phyloP scores from a whole-genome alignment of 768 basidiomycete species.

The Inosperma sp. region DNA sequence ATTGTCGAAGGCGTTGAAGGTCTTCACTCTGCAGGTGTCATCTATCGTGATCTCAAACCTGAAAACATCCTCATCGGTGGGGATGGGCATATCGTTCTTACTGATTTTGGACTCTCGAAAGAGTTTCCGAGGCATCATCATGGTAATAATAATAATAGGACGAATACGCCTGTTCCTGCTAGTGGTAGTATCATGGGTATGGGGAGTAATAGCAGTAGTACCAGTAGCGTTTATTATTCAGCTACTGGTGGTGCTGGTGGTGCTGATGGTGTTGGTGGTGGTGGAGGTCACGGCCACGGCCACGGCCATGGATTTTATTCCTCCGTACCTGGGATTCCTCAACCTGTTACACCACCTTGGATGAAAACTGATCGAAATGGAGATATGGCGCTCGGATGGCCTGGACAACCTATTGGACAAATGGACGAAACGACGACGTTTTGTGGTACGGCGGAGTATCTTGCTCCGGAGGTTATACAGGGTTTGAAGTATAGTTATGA shows the following conservation, averaged over 20 bases:
- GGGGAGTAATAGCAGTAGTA: no score
- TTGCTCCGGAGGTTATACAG: constrained; percentile 95
- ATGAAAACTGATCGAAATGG: constrained; percentile 61
- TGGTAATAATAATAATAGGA: constrained; percentile 43
- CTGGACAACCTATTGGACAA: constrained; percentile 43
- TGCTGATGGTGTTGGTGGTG: constrained; percentile 17
- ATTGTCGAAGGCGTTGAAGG: constrained; percentile 97
- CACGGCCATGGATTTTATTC: constrained; percentile 42
- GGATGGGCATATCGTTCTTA: constrained; percentile 94
- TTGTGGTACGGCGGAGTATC: constrained; percentile 94
- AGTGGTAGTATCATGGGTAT: no score
- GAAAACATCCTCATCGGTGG: constrained; percentile 94
- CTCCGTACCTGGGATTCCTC: constrained; percentile 41
- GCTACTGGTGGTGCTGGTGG: no score
- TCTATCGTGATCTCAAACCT: constrained; percentile 96
- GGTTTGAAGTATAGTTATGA: constrained; percentile 88
- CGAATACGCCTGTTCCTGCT: constrained; percentile 59
- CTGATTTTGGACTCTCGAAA: constrained; percentile 94
- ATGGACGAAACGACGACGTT: constrained; percentile 79
- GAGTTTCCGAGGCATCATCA: constrained; percentile 84
- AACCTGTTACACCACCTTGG: constrained; percentile 64
- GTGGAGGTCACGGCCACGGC: constrained; percentile 24
- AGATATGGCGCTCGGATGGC: constrained; percentile 55
- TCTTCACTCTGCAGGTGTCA: constrained; percentile 88
- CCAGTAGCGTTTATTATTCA: no score